These are phyloP conservation scores for Trichothecium sympodiale DNA, from an alignment of 2,329 filamentous ascomycete genomes.

Conservation along the genomic window DNA sequence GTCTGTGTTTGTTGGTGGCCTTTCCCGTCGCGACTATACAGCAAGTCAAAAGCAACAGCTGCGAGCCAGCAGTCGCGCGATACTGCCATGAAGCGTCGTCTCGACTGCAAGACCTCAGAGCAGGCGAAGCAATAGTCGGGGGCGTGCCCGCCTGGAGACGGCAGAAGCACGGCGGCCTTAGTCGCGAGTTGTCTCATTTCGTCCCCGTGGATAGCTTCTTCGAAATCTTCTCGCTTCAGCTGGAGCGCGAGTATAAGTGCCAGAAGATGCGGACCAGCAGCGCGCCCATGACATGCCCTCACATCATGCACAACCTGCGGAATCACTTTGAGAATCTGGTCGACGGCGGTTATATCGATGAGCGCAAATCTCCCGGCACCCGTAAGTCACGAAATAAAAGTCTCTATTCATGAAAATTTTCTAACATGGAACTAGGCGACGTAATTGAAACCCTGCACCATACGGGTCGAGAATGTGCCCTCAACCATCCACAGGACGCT, in stretches of 20 bases:
- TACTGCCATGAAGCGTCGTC: conserved; percentile 11
- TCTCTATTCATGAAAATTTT: too few relatives aligned
- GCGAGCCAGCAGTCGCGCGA: conserved; percentile 13
- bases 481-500: conserved; percentile 6
- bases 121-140: background rate
- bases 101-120: conserved; percentile 9
- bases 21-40: conserved; percentile 15
- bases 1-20: conserved; percentile 13
- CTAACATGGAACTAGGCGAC: too few relatives aligned
- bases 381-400: too few relatives aligned
- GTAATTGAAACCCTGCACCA: too few relatives aligned
- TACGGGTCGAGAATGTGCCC: conserved; percentile 8
- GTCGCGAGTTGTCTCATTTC: conserved; percentile 1
- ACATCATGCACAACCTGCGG: conserved; percentile 14
- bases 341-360: conserved; percentile 10
- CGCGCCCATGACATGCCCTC: conserved; percentile 11
- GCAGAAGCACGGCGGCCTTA: background rate
- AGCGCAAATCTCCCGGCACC: conserved; percentile 9
- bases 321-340: conserved; percentile 15
- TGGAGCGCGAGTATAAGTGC: conserved; percentile 12
- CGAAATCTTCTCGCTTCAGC: conserved; percentile 13
- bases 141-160: too few relatives aligned
- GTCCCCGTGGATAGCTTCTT: conserved; percentile 13
- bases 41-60: conserved; percentile 12
- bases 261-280: conserved; percentile 3